phyloP scores from a whole-genome alignment of 2,329 filamentous ascomycete species.

The Paracoccidioides lutzii region DNA sequence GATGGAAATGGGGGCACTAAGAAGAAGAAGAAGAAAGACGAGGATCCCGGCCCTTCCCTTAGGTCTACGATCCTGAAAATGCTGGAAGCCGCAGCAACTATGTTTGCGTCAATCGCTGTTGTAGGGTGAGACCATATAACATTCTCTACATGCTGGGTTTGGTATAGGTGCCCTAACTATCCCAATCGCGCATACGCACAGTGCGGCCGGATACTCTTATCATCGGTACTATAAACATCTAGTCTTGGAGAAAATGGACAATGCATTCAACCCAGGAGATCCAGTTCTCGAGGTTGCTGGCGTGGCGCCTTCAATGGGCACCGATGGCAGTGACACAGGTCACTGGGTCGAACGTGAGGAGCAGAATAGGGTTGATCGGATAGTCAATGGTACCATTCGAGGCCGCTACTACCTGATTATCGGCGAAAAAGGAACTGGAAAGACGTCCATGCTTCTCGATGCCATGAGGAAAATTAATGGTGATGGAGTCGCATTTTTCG shows the following conservation, averaged over 20 bases:
- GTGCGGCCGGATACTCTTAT: conserved; percentile 59
- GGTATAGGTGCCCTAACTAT: conserved; percentile 17
- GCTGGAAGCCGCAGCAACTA: conserved; percentile 61
- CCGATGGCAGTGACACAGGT: conserved; percentile 35
- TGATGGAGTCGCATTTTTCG: conserved; percentile 84
- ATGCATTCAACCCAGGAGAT: conserved; percentile 84
- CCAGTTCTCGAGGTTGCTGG: conserved; percentile 74
- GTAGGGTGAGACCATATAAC: conserved; percentile 40
- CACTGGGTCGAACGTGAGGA: conserved; percentile 79
- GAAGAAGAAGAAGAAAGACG: conserved; percentile 11
- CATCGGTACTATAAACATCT: conserved; percentile 79
- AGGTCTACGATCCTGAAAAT: conserved; percentile 45
- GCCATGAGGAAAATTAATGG: conserved; percentile 89
- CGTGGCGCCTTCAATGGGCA: conserved; percentile 24
- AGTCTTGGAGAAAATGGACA: conserved; percentile 83
- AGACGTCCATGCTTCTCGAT: conserved; percentile 91
- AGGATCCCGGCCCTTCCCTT: conserved; percentile 20
- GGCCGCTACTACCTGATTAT: conserved; percentile 88
- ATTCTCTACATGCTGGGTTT: conserved; percentile 33
- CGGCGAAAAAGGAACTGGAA: conserved; percentile 92
- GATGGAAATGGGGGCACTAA: conserved; percentile 2
- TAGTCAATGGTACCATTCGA: conserved; percentile 56
- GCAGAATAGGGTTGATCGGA: conserved; percentile 67
- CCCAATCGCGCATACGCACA: conserved; percentile 7
- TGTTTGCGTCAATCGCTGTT: conserved; percentile 60